Evolutionary conservation across 192 early-diverging fungal species (phyloP).

Genomic region (Coemansia sp.): DNA sequence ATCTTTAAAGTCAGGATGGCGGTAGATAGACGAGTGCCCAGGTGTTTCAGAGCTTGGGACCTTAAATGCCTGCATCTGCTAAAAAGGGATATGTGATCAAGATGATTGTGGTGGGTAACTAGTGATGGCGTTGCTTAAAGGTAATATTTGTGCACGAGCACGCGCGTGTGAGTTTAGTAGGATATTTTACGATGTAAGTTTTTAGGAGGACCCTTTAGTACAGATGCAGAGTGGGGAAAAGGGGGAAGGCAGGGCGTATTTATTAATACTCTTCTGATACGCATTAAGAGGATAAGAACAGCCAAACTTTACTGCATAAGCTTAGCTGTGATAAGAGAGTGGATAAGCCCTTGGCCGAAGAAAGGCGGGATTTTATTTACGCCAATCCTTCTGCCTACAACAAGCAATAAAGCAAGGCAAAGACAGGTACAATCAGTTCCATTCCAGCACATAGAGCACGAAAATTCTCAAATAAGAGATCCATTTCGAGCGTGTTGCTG

Average conservation of each 20-base stretch:
- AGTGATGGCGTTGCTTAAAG: background rate
- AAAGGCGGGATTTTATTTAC: background rate
- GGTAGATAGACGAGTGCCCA: conserved; percentile 27
- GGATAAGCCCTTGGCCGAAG: background rate
- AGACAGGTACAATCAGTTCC: background rate
- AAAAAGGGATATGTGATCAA: background rate
- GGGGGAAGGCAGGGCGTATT: background rate
- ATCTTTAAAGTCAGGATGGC: conserved; percentile 33
- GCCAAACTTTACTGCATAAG: no score
- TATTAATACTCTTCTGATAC: background rate
- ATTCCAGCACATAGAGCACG: background rate
- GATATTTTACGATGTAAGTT: background rate
- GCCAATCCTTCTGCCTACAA: background rate
- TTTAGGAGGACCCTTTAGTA: background rate
- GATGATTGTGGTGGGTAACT: background rate
- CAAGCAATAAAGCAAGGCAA: background rate
- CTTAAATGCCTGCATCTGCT: conserved; percentile 50
- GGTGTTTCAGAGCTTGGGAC: conserved; percentile 36
- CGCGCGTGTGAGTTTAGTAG: background rate
- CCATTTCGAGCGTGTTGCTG: background rate
- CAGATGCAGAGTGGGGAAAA: background rate
- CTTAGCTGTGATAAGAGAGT: background rate
- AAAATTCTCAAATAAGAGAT: background rate
- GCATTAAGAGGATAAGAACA: background rate
- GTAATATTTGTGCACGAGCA: background rate